Evolutionary conservation across 768 basidiomycete species (phyloP), one percentile per base, ranked within the genome.

Genomic region (Hirschioporus abietinus): DNA sequence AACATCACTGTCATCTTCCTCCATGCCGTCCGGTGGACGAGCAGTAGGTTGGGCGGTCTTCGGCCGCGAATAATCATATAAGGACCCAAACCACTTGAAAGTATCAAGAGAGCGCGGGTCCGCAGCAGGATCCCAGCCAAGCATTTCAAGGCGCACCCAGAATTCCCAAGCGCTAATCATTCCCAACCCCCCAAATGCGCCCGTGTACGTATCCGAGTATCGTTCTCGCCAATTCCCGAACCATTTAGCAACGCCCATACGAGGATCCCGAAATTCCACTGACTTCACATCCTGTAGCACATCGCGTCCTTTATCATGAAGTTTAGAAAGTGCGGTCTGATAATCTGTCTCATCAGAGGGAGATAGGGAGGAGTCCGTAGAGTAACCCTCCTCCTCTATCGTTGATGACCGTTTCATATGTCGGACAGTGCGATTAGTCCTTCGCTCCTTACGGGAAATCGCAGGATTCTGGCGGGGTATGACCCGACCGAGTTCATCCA

Each of bases 121-220:
- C 87, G 91, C 84, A 25, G 96, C 81, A 60, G 91, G 93, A 74
- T 95, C 87, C 96, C 96, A 97, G 3, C 89, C 91, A 12, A 93
- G 78, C 69, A 89, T 82, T 78, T 98, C 95, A 66, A 94, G 78
- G 65, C 94, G 81, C n/a, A 87, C 87, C 93, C 93, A 96, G 75
- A 95, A 96, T 76, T 95, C 95, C 94, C 95, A 96, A 62, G 92
- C 92, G 63, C 88, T 88, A 1, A 96, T 88, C 58, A 95, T 83
- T 0, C 90, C 93, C 65, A 96, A 79, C 4, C 95, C 92, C 61
- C 95, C 95, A 82, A 92, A 98, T 4, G 96, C 96, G 52, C 91
- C 88, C 1, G 83, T 78, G 77, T 96, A 98, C 67, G 85, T 93
- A 68, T 98, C 95, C 6, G 80, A 81, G 70, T 90, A 94, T 68